Evolutionary conservation across 2,329 filamentous ascomycete species (phyloP).

Genomic region (Cercospora citrullina): DNA sequence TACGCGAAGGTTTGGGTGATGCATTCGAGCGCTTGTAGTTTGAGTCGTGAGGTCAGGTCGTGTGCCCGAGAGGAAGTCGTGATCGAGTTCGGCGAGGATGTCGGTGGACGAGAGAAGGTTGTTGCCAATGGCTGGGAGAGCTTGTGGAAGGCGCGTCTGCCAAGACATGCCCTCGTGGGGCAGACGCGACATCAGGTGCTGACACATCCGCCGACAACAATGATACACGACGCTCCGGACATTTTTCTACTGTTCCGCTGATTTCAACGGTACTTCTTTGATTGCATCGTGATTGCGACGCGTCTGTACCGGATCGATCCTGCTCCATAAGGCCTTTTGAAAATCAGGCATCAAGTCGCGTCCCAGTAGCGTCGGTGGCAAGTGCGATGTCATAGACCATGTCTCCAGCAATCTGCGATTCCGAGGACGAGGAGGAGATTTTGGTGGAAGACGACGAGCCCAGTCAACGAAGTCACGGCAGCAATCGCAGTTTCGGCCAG

Average conservation of each 20-base stretch:
- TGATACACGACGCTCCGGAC: not conserved
- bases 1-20: conserved; percentile 25
- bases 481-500: conserved; percentile 7
- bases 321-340: not conserved
- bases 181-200: conserved; percentile 16
- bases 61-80: not conserved
- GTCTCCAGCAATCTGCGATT: conserved; percentile 23
- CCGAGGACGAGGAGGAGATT: conserved; percentile 22
- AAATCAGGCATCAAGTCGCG: conserved; percentile 12
- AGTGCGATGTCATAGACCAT: conserved; percentile 17
- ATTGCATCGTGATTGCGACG: not conserved
- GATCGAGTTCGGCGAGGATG: conserved; percentile 7
- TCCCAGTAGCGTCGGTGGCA: conserved; percentile 13
- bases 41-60: conserved; percentile 21
- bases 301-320: not conserved
- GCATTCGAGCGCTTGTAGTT: conserved; percentile 15
- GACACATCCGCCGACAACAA: not conserved
- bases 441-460: conserved; percentile 18
- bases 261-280: not conserved
- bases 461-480: conserved; percentile 16
- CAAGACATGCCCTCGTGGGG: conserved; percentile 11
- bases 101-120: not conserved
- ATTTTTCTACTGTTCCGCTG: not conserved
- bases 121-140: conserved; percentile 13
- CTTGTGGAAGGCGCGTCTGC: conserved; percentile 6